Conservation (phyloP, 164 flowering plant genomes). For the Vitis rotundifolia region DNA sequence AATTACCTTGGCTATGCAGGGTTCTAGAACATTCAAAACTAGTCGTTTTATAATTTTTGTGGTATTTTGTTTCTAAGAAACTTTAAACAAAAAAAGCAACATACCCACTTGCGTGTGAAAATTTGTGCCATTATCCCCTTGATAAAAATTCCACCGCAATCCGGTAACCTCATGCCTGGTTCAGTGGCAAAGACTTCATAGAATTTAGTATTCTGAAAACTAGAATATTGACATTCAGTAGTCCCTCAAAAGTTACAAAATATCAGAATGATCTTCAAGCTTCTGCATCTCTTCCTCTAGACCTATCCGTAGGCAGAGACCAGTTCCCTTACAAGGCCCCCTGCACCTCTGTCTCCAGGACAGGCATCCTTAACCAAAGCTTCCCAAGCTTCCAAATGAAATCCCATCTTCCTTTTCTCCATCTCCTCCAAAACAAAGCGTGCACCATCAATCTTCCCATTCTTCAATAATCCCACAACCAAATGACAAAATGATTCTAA, state of each 20-base stretch:
- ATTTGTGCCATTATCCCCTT: not conserved
- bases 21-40: too few species aligned
- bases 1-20: too few species aligned
- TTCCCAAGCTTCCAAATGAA: slow-evolving; percentile 55
- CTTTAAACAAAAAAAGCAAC: not conserved
- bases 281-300: not conserved
- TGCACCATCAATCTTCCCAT: slow-evolving; percentile 57
- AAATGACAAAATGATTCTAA: slow-evolving; percentile 56
- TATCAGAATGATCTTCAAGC: too few species aligned
- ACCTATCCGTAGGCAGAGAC: not conserved
- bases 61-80: not conserved
- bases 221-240: too few species aligned
- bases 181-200: too few species aligned
- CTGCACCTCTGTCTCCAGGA: slow-evolving; percentile 16
- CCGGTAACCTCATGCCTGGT: too few species aligned
- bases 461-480: slow-evolving; percentile 50
- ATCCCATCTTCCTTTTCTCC: slow-evolving; percentile 57
- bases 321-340: slow-evolving; percentile 19
- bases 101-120: not conserved
- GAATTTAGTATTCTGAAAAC: too few species aligned
- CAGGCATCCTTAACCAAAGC: slow-evolving; percentile 37
- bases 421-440: slow-evolving; percentile 80
- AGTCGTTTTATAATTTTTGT: too few species aligned
- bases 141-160: not conserved
- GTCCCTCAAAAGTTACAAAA: too few species aligned